Base-by-base conservation (phyloP, 805 yeast species). In the Groenewaldozyma tartarivorans region DNA sequence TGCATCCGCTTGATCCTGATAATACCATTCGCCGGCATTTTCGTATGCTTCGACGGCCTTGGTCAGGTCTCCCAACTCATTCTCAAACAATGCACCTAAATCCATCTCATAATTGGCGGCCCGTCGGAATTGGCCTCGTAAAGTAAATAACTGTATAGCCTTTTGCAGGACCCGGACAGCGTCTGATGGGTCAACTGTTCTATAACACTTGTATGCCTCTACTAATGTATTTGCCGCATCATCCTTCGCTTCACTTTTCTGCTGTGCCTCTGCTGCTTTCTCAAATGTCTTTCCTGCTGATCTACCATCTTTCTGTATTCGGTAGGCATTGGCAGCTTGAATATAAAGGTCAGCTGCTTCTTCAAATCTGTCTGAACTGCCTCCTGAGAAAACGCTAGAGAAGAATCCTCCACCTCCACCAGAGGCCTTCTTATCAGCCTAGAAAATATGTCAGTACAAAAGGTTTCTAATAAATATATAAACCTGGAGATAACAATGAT, bases 61-160 rank as follows among this genome's bases (percentile, higher is more conserved):
- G 19, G 69, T 65, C 24, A 66, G 61, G 54, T 88, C 90, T 38
- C 72, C 72, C 17, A 85, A 64, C 37, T 81, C 83, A 35, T 73
- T 72, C 62, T 90, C 97, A 56, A 83, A 85, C 35, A 90, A 61
- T 50, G 78, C 87, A 7, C 88, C 98, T 55, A 92, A 69, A 58
- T 92, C 98, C 68, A 81, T 76, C 57, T 88, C 81, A 66, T 82
- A 88, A 57, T 86, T 86, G 9, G 98, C 98, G 19, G 95, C 96
- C 60, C 97, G 72, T 59, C 98, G 77, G 64, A 92, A 92, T 60
- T 90, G 96, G 9, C 99, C 99, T 51, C 84, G 77, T 47, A 77
- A 71, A 1, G 95, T 86, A 61, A 88, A 90, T 56, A 85, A 71
- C 47, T 76, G 79, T 45, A 90, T 79, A 0, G 97, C 95, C 51